Evolutionary conservation across 2,329 filamentous ascomycete genomes (phyloP).

Genomic region (Paecilomyces sp.): DNA sequence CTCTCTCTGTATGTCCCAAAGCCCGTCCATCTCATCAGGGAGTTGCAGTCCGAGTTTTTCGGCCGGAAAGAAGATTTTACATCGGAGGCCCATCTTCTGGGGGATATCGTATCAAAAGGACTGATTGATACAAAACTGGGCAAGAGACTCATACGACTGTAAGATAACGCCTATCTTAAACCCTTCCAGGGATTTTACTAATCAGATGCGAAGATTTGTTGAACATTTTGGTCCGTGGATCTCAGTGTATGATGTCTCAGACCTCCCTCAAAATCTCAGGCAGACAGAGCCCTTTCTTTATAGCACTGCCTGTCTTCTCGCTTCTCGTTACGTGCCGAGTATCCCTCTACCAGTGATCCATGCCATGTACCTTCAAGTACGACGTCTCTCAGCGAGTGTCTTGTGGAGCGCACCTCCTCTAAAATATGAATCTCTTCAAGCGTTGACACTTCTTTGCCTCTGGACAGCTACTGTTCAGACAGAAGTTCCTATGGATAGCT

Average conservation of each 20-base stretch:
- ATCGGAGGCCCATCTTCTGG: slow-evolving; percentile 15
- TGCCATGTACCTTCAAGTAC: slow-evolving; percentile 24
- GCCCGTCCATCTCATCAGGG: slow-evolving; percentile 23
- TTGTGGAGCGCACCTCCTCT: slow-evolving; percentile 22
- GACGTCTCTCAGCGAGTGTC: slow-evolving; percentile 20
- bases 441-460: slow-evolving; percentile 22
- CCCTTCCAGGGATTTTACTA: not conserved
- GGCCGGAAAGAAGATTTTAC: slow-evolving; percentile 16
- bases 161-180: slow-evolving; percentile 3
- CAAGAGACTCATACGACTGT: slow-evolving; percentile 25
- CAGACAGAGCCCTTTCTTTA: slow-evolving; percentile 23
- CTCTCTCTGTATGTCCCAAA: slow-evolving; percentile 17
- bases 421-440: slow-evolving; percentile 24
- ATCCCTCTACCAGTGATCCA: slow-evolving; percentile 20
- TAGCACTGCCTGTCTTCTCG: slow-evolving; percentile 25
- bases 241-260: slow-evolving; percentile 21
- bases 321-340: slow-evolving; percentile 25
- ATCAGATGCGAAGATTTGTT: slow-evolving; percentile 14
- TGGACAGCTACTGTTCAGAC: slow-evolving; percentile 25
- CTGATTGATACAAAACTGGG: slow-evolving; percentile 24
- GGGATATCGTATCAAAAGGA: slow-evolving; percentile 19
- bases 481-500: slow-evolving; percentile 26
- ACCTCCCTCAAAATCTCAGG: slow-evolving; percentile 16
- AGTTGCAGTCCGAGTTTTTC: slow-evolving; percentile 25
- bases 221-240: slow-evolving; percentile 26